A percentile compares a stretch with the other conserved stretches of the same genome.
These are phyloP conservation scores for Elaphomyces granulatus DNA, from an alignment of 495 filamentous ascomycete genomes.

Conservation along the genomic window DNA sequence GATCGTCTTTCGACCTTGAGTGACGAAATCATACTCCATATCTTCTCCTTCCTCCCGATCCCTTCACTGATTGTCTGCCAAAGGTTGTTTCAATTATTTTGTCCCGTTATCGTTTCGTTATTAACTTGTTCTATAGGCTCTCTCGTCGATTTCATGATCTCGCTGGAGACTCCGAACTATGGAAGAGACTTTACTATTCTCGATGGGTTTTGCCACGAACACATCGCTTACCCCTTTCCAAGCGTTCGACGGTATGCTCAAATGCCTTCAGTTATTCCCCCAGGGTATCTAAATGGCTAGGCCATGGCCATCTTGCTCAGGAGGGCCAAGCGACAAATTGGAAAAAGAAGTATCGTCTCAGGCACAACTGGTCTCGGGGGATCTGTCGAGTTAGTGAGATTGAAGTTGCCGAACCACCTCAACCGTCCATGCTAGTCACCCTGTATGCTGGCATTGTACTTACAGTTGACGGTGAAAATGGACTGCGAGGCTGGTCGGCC, in stretches of 20 bases:
- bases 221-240: constrained; percentile 55
- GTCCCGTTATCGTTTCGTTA: not conserved
- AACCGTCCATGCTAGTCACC: constrained; percentile 50
- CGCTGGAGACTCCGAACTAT: constrained; percentile 71
- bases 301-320: constrained; percentile 44
- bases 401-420: constrained; percentile 41
- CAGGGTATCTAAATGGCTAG: constrained; percentile 69
- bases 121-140: constrained; percentile 31
- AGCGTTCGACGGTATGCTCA: constrained; percentile 25
- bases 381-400: constrained; percentile 69
- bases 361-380: constrained; percentile 84
- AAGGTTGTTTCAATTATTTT: constrained; percentile 38
- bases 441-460: constrained; percentile 62
- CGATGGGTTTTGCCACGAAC: constrained; percentile 80
- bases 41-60: constrained; percentile 62
- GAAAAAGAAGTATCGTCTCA: constrained; percentile 81
- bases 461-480: constrained; percentile 54
- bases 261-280: constrained; percentile 50
- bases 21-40: constrained; percentile 76
- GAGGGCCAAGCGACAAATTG: constrained; percentile 48
- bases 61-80: constrained; percentile 54
- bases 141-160: constrained; percentile 68
- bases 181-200: constrained; percentile 80
- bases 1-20: constrained; percentile 53
- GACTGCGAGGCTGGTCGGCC: constrained; percentile 66